Evolutionary conservation across 2,329 filamentous ascomycete species (phyloP).

Genomic region (Elsinoe ampelina): DNA sequence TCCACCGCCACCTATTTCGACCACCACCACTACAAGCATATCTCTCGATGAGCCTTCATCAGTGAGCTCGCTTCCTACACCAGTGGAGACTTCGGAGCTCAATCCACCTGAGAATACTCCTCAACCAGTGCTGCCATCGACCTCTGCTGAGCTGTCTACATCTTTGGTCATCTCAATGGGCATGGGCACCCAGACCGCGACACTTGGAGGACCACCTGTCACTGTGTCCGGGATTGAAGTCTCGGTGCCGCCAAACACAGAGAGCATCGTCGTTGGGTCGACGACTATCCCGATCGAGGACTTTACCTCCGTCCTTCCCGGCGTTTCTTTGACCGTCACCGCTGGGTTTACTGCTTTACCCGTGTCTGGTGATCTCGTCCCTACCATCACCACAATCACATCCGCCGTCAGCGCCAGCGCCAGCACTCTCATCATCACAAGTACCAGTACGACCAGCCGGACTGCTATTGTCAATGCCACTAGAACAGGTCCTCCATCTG

Average conservation of each 20-base stretch:
- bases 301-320: not conserved
- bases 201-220: not conserved
- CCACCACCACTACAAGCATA: not conserved
- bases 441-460: not conserved
- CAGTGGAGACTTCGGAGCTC: not conserved
- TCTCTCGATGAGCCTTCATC: not conserved
- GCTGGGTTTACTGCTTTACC: not conserved
- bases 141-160: not conserved
- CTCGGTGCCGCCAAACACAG: not conserved
- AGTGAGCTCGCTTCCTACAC: not conserved
- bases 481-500: not conserved
- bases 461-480: constrained; percentile 4
- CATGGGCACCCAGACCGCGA: not conserved
- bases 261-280: not conserved
- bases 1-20: not conserved
- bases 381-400: not conserved
- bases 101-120: not conserved
- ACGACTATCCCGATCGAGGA: not conserved
- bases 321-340: not conserved
- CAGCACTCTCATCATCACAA: not conserved
- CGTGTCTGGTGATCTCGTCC: not conserved
- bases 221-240: not conserved
- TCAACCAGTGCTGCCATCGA: not conserved
- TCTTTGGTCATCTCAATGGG: not conserved
- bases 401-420: not conserved